Evolutionary conservation across 805 yeast species (phyloP).

Genomic region (Kuraishia borneana): DNA sequence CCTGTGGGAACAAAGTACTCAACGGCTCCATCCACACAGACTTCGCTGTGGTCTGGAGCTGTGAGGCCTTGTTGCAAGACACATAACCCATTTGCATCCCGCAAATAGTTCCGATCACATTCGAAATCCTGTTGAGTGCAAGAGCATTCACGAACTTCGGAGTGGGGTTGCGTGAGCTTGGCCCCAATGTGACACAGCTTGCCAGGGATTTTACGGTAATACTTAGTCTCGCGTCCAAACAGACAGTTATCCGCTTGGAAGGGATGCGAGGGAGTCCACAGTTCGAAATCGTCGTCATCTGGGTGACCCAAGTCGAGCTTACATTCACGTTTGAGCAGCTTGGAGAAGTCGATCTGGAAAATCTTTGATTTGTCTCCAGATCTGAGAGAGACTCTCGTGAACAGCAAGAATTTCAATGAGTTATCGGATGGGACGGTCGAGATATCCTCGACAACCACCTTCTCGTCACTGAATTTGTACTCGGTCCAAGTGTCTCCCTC

Average conservation of each 20-base stretch:
- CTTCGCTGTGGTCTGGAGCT: constrained; percentile 52
- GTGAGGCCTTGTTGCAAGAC: constrained; percentile 57
- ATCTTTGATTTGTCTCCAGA: constrained; percentile 39
- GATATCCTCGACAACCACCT: constrained; percentile 54
- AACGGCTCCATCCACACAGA: constrained; percentile 47
- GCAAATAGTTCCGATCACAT: constrained; percentile 75
- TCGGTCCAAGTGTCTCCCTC: constrained; percentile 70
- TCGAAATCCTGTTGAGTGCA: constrained; percentile 82
- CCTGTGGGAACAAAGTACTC: constrained; percentile 81
- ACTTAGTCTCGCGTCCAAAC: constrained; percentile 57
- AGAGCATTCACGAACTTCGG: constrained; percentile 53
- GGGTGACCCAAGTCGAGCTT: constrained; percentile 28
- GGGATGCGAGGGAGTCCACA: constrained; percentile 51
- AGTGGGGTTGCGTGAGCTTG: constrained; percentile 42
- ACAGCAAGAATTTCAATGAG: constrained; percentile 60
- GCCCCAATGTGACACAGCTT: constrained; percentile 57
- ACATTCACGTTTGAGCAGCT: constrained; percentile 37
- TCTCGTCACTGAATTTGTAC: constrained; percentile 47
- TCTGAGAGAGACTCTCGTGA: constrained; percentile 37
- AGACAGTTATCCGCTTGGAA: constrained; percentile 39
- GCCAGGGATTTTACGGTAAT: constrained; percentile 49
- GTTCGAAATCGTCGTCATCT: constrained; percentile 44
- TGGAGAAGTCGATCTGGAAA: constrained; percentile 47
- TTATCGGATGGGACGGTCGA: constrained; percentile 85
- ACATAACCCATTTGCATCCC: constrained; percentile 67